These are phyloP conservation scores for Globisporangium alternatum DNA, from an alignment of 352 stramenopile genomes.

Conservation along the genomic window DNA sequence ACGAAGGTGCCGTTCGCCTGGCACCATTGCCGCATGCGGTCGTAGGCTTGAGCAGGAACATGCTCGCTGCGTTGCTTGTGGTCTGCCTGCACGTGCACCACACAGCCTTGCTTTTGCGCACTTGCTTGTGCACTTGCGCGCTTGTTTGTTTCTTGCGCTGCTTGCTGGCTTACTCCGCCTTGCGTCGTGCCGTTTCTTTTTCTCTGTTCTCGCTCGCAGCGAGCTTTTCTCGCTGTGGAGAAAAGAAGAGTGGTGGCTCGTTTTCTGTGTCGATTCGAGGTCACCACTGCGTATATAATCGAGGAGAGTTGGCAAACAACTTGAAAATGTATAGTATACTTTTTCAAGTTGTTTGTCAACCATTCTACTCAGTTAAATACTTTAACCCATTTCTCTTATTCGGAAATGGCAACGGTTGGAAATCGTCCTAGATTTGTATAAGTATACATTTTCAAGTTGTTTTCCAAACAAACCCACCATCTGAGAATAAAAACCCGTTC, in stretches of 20 bases:
- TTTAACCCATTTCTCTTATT: too few species aligned
- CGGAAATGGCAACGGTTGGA: too few species aligned
- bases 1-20: not conserved
- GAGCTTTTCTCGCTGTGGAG: not conserved
- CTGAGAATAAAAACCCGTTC: too few species aligned
- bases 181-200: slow-evolving; percentile 10
- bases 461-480: too few species aligned
- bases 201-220: not conserved
- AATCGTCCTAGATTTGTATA: too few species aligned
- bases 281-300: too few species aligned
- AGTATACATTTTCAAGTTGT: too few species aligned
- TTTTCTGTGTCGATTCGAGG: too few species aligned
- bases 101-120: not conserved
- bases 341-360: too few species aligned
- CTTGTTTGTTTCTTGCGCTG: not conserved
- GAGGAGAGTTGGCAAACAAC: too few species aligned
- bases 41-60: slow-evolving; percentile 54
- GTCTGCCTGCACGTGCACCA: not conserved
- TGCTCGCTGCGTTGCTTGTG: slow-evolving; percentile 10
- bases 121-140: not conserved
- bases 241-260: not conserved
- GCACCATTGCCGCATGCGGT: not conserved
- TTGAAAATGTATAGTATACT: too few species aligned
- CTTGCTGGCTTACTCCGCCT: not conserved
- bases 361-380: too few species aligned